Conservation (phyloP, 2,329 filamentous ascomycete species). For the Claviceps paspali region DNA sequence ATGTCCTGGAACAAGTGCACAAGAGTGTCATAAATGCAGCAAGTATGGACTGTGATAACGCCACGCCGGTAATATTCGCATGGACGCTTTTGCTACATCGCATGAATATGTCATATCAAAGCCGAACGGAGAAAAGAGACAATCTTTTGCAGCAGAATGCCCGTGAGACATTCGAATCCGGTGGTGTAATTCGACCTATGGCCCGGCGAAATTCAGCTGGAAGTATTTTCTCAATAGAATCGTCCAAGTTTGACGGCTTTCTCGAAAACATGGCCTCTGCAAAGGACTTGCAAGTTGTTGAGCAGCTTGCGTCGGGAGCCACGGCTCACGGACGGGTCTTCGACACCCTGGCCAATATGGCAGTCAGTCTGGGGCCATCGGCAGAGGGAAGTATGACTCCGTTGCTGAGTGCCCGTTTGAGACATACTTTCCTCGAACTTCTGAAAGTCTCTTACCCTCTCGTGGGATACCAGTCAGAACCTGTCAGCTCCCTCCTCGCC, state of each 20-base stretch:
- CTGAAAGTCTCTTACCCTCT: constrained; percentile 51
- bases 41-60: constrained; percentile 39
- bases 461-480: constrained; percentile 57
- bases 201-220: constrained; percentile 43
- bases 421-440: constrained; percentile 52
- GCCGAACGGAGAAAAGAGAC: constrained; percentile 45
- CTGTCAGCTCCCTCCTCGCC: constrained; percentile 50
- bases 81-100: constrained; percentile 67
- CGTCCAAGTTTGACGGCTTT: constrained; percentile 43
- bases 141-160: constrained; percentile 42
- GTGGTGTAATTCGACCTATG: constrained; percentile 24
- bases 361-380: constrained; percentile 29
- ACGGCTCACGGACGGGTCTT: constrained; percentile 37
- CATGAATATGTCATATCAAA: constrained; percentile 48
- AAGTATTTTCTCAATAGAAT: constrained; percentile 47
- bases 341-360: constrained; percentile 37
- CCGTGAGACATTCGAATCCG: constrained; percentile 38
- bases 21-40: constrained; percentile 50
- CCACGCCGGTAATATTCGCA: constrained; percentile 60
- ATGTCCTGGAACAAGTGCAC: constrained; percentile 59
- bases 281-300: constrained; percentile 35
- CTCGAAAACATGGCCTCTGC: constrained; percentile 33
- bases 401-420: constrained; percentile 46
- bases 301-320: constrained; percentile 32
- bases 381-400: constrained; percentile 32